phyloP scores from a whole-genome alignment of 768 basidiomycete genomes.

The Chiua virens region DNA sequence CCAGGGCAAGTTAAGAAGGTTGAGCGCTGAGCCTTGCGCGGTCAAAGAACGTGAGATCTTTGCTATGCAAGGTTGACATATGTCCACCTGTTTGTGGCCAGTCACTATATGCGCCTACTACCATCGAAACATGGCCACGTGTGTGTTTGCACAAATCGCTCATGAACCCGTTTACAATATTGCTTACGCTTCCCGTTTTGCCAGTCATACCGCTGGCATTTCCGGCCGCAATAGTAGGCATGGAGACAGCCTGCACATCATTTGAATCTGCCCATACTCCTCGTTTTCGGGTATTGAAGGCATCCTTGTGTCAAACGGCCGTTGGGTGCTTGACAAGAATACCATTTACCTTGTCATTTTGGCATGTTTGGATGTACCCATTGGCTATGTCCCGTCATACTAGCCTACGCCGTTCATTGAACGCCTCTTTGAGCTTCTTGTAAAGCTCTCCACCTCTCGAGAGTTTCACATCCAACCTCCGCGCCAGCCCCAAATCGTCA shows the following conservation, averaged over 20 bases:
- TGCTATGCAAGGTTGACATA: conserved; percentile 24
- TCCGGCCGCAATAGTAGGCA: conserved; percentile 28
- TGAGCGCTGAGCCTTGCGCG: conserved; percentile 6
- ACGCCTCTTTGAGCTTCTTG: conserved; percentile 15
- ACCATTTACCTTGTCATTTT: conserved; percentile 21
- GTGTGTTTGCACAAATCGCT: conserved; percentile 20
- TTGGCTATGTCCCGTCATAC: conserved; percentile 15
- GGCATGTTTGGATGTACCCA: conserved; percentile 26
- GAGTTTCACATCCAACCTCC: conserved; percentile 14
- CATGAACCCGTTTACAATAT: conserved; percentile 22
- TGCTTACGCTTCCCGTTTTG: conserved; percentile 25
- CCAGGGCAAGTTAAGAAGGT: conserved; percentile 19
- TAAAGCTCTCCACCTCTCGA: conserved; percentile 16
- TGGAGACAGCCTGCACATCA: conserved; percentile 29
- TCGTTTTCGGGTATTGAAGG: conserved; percentile 22
- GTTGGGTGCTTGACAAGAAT: neutral
- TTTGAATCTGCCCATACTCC: conserved; percentile 17
- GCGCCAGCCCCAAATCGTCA: conserved; percentile 6
- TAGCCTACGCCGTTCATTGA: conserved; percentile 19
- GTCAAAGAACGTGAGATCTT: conserved; percentile 29
- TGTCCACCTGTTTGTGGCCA: conserved; percentile 13
- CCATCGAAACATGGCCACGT: neutral
- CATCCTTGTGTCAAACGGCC: neutral
- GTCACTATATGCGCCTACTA: neutral
- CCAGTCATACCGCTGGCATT: conserved; percentile 31